Base-by-base conservation (phyloP, 1,139 yeast genomes). In the Kluyveromyces sp. region DNA sequence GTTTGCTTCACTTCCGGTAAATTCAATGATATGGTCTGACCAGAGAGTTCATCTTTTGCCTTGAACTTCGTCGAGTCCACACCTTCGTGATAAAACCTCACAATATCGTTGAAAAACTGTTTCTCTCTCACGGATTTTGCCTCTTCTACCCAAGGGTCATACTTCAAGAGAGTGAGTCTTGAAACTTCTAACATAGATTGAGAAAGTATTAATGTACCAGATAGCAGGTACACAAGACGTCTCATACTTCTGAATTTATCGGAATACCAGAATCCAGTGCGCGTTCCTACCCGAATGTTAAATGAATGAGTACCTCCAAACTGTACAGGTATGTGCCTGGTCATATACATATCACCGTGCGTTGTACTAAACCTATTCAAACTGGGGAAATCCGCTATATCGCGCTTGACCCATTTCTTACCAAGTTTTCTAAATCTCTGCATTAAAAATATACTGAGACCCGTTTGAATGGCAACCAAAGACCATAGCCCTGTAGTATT, bases 141-240 rank as follows among this genome's bases (percentile, higher is more conserved):
- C 56, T 80, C 85, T 41, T 78, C 83, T 42, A 60, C 69, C 84
- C 85, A 80, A 2, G 86, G 86, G 55, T 81, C 86, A 57, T 75
- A 74, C 2, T 81, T 61, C 34, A 64, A 75, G 5, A 78, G 54
- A 4, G 66, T 54, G 43, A 79, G 56, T 45, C 86, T 63, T 31
- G 75, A 67, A 4, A 71, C 53, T 54, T 80, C 87, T 31, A 80
- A 59, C 6, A 54, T 35, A 0, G 67, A 63, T 45, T 63, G 63
- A 10, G 61, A 59, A 21, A 63, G 46, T 6, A 64, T 33, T 2
- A 56, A 46, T 0, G 63, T 48, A 4, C 68, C 67, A 2, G 55
- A 41, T 1, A 59, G 36, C 27, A 61, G 39, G 45, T 58, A 62
- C 4, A 53, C 26, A 10, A 52, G 49, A 34, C 56, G 55, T 39